Conservation (phyloP, 768 basidiomycete genomes). For the Tylopilus balloui region DNA sequence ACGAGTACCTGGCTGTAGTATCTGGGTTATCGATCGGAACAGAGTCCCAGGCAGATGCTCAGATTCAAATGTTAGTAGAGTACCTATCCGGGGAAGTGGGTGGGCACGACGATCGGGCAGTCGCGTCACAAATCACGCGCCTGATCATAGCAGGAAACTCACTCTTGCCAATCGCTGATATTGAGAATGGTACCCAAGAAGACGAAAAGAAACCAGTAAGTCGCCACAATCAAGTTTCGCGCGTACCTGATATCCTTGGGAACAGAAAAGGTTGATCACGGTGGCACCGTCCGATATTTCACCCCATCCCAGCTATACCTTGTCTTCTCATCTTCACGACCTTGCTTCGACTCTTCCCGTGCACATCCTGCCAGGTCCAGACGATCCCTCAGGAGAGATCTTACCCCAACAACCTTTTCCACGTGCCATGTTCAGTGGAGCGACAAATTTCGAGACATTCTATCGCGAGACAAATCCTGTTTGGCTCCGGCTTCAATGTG, state of each 20-base stretch:
- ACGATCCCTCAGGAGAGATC: conserved; percentile 84
- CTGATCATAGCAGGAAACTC: conserved; percentile 92
- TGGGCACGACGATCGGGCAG: conserved; percentile 57
- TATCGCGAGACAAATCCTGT: conserved; percentile 84
- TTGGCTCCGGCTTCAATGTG: conserved; percentile 66
- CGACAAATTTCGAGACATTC: conserved; percentile 57
- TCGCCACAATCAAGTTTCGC: conserved; percentile 5
- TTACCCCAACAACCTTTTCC: conserved; percentile 94
- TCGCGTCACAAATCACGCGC: conserved; percentile 71
- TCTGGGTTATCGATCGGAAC: conserved; percentile 84
- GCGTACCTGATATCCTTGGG: conserved; percentile 13
- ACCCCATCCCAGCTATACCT: conserved; percentile 64
- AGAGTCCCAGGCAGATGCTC: conserved; percentile 56
- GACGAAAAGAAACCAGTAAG: conserved; percentile 58
- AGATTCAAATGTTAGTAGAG: conserved; percentile 84
- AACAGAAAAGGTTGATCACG: conserved; percentile 65
- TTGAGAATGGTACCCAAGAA: conserved; percentile 33
- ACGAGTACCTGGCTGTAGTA: conserved; percentile 79
- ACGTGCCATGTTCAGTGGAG: conserved; percentile 78
- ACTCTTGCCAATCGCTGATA: conserved; percentile 46
- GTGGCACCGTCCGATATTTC: conserved; percentile 52
- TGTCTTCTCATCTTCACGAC: conserved; percentile 70
- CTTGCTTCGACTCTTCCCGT: conserved; percentile 75
- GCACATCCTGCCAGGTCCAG: conserved; percentile 82
- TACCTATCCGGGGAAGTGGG: conserved; percentile 84